These are phyloP conservation scores for Climacium dendroides DNA, from an alignment of 225 moss, liverwort and hornwort species.

Conservation along the genomic window DNA sequence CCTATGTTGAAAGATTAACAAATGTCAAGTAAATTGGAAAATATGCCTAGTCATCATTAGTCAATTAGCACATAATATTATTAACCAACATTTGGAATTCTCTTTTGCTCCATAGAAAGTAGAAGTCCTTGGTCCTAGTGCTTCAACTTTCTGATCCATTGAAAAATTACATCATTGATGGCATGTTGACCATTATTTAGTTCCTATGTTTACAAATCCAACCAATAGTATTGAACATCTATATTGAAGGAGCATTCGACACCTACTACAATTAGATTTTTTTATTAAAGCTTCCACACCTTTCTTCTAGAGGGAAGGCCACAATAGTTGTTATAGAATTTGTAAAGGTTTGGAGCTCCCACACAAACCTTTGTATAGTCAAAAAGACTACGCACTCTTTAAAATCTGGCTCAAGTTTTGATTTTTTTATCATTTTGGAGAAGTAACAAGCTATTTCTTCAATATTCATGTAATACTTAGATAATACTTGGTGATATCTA, in stretches of 20 bases:
- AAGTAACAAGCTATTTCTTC: no score
- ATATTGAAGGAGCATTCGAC: background rate
- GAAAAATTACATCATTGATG: no score
- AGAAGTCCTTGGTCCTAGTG: no score
- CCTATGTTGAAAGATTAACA: background rate
- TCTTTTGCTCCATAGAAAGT: no score
- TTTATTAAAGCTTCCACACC: background rate
- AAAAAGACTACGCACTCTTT: fast-evolving
- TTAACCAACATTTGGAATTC: no score
- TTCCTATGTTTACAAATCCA: background rate
- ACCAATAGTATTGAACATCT: background rate
- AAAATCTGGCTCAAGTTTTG: no score
- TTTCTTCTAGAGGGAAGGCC: background rate
- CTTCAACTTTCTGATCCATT: no score
- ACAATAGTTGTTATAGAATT: background rate
- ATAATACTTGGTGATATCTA: no score
- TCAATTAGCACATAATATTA: background rate
- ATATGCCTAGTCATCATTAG: no score
- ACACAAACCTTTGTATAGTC: background rate
- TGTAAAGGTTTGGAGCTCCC: fast-evolving
- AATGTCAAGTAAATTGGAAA: background rate
- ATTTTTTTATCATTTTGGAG: no score
- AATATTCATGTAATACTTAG: no score
- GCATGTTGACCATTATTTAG: background rate
- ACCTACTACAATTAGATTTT: background rate